Base-by-base conservation (phyloP, 345 rosid genomes). In the Lenwebbia sp. region DNA sequence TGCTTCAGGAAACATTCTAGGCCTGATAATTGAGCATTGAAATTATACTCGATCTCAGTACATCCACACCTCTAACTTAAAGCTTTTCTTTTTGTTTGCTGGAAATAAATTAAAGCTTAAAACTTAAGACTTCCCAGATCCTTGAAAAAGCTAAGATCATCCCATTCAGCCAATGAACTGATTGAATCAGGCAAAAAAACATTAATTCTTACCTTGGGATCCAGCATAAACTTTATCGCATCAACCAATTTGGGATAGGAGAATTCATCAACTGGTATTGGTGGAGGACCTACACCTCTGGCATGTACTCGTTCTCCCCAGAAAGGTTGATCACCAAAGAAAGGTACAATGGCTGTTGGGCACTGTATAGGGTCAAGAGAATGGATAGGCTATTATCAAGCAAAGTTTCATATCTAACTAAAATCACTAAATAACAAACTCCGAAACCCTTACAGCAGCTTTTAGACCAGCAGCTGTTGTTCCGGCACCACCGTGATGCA, bases 401-500 rank as follows among this genome's bases (percentile, higher is more conserved):
- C 60, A 78, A 76, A 13, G 30, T 19, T 49, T 37, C 10, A 82
- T 55, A 74, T 25, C 25, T 51, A 86, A 85, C 83, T 52, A 58
- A 30, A 83, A 60, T 86, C 83, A 62, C 17, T 37, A 28, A 70
- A 60, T 49, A 13, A 52, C 26, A 60, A 14, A 86, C 7, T 33
- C 30, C 10, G 17, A 40, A 84, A 50, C 70, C 58, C 85, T 90
- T 94, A 98, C 99, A 30, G 98, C 94, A 85, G 99, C 98, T 94
- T 90, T 95, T 84, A 98, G 98, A 88, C 99, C 98, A 58, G 99
- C 99, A 88, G 99, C 99, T 37, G 99, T 95, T 87, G 99, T 98
- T 83, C 99, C 99, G 87, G 99, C 99, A 89, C 99, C 99, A 85
- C 99, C 99, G 85, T 96, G 99, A 93, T 97, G 99, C 88, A 97